Evolutionary conservation across 1,284 basidiomycete genomes (phyloP).

Genomic region (Coriolopsis trogii): DNA sequence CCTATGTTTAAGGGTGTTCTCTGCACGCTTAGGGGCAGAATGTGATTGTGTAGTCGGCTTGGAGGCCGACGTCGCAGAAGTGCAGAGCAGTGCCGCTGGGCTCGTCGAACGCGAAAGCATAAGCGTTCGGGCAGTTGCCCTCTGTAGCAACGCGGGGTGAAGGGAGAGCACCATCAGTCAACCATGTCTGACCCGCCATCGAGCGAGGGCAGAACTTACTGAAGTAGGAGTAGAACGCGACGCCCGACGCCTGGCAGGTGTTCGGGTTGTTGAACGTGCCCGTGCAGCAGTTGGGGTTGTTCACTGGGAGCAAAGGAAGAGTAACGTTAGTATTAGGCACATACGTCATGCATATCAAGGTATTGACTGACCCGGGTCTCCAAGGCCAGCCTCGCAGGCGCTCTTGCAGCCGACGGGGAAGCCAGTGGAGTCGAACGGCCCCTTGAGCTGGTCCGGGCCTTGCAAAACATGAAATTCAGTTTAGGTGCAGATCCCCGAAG

Average conservation of each 20-base stretch:
- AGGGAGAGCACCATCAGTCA: too few species aligned
- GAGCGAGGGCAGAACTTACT: slow-evolving; percentile 33
- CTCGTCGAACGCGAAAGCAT: slow-evolving; percentile 56
- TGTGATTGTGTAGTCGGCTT: slow-evolving; percentile 50
- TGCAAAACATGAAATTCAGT: slow-evolving; percentile 32
- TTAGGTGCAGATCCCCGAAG: slow-evolving; percentile 42
- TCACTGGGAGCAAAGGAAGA: slow-evolving; percentile 21
- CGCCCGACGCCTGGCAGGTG: slow-evolving; percentile 46
- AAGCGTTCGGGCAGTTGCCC: slow-evolving; percentile 47
- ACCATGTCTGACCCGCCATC: too few species aligned
- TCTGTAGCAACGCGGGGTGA: slow-evolving; percentile 38
- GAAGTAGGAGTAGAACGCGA: slow-evolving; percentile 49
- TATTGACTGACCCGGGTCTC: slow-evolving; percentile 33
- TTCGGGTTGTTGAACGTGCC: slow-evolving; percentile 43
- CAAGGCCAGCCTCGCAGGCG: slow-evolving; percentile 44
- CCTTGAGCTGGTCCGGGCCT: slow-evolving; percentile 42
- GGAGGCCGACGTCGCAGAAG: slow-evolving; percentile 40
- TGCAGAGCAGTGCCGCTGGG: slow-evolving; percentile 47
- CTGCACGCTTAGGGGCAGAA: slow-evolving; percentile 44
- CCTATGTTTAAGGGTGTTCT: not conserved
- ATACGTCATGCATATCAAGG: too few species aligned
- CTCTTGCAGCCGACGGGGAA: slow-evolving; percentile 49
- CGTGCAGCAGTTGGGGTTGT: slow-evolving; percentile 49
- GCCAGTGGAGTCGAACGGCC: slow-evolving; percentile 41
- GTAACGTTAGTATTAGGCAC: not conserved